Percentiles rank a stretch among this genome's conserved stretches.
Conservation (phyloP, 2,329 filamentous ascomycete genomes). For the Zymoseptoria ardabiliae region DNA sequence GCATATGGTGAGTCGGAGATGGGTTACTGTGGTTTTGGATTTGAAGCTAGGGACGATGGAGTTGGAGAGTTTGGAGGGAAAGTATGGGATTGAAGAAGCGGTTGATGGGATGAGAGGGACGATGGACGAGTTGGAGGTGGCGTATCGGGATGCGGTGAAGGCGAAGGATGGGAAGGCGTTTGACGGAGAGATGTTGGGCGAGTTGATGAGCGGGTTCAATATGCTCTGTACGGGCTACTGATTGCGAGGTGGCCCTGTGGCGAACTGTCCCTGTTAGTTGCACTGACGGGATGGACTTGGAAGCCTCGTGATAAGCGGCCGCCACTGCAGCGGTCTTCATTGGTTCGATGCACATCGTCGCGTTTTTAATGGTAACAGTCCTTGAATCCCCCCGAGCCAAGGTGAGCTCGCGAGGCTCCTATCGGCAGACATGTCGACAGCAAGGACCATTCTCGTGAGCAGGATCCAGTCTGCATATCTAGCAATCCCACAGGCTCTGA, state of each 20-base stretch:
- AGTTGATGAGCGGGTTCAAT: constrained; percentile 16
- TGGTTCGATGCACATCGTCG: too few relatives aligned
- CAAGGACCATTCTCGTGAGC: too few relatives aligned
- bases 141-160: constrained; percentile 8
- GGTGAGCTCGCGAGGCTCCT: too few relatives aligned
- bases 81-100: neutral
- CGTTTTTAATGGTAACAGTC: too few relatives aligned
- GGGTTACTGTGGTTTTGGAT: constrained; percentile 17
- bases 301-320: too few relatives aligned
- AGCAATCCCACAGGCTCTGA: too few relatives aligned
- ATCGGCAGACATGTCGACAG: too few relatives aligned
- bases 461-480: too few relatives aligned
- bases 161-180: constrained; percentile 9
- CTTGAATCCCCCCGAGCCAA: too few relatives aligned
- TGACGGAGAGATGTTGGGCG: constrained; percentile 9
- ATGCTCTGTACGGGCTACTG: constrained; percentile 11
- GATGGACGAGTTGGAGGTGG: constrained; percentile 11
- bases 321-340: too few relatives aligned
- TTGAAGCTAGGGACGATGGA: constrained; percentile 14
- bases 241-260: neutral
- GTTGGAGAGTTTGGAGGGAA: neutral
- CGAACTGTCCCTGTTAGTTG: too few relatives aligned
- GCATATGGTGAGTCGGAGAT: constrained; percentile 17
- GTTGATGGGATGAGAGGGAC: neutral
- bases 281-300: too few relatives aligned